Evolutionary conservation across 148 eudicot genomes (phyloP).

Genomic region (Vaccinium vitisidaea): DNA sequence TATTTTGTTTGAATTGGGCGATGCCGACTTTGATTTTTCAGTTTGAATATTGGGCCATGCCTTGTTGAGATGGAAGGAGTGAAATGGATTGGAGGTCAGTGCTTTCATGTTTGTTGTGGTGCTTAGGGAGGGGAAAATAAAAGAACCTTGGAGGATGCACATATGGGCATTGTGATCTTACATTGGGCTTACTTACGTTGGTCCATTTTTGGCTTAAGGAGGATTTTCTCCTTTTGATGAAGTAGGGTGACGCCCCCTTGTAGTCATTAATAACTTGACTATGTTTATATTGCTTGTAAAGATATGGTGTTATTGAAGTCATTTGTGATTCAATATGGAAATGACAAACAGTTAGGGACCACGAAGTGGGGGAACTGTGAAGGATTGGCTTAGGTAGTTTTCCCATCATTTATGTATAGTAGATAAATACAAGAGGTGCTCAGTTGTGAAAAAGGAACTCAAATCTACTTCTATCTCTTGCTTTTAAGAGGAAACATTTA

Average conservation of each 20-base stretch:
- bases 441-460: neutral
- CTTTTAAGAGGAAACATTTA: neutral
- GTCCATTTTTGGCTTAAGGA: neutral
- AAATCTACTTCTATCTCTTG: neutral
- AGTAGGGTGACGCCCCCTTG: neutral
- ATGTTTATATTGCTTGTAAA: too few species aligned
- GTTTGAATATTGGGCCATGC: neutral
- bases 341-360: neutral
- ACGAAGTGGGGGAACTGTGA: too few species aligned
- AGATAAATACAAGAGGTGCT: neutral
- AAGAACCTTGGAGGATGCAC: neutral
- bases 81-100: neutral
- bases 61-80: neutral
- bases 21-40: neutral
- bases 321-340: neutral
- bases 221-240: neutral
- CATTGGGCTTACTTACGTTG: neutral
- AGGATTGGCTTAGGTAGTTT: too few species aligned
- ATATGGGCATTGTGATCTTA: neutral
- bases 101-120: neutral
- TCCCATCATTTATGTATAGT: neutral
- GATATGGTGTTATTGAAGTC: too few species aligned
- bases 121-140: neutral
- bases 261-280: too few species aligned
- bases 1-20: neutral